Evolutionary conservation across 768 basidiomycete species (phyloP).

Genomic region (Collybia nuda): DNA sequence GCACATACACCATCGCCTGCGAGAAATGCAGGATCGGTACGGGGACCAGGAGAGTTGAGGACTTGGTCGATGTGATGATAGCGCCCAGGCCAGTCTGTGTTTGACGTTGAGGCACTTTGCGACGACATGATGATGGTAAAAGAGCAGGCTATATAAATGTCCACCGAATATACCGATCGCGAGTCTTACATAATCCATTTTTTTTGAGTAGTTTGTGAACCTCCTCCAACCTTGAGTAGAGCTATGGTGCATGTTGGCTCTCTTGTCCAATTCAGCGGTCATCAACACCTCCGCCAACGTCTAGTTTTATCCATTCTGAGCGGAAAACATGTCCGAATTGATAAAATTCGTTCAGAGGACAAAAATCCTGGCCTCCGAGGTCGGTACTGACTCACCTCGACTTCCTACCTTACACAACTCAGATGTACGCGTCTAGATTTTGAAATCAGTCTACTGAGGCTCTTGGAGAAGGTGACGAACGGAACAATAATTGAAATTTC

Average conservation of each 20-base stretch:
- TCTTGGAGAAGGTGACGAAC: slow-evolving; percentile 91
- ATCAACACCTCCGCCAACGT: slow-evolving; percentile 80
- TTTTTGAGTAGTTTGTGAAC: slow-evolving; percentile 3
- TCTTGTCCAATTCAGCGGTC: slow-evolving; percentile 70
- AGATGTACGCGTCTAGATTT: slow-evolving; percentile 55
- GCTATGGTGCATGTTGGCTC: slow-evolving; percentile 30
- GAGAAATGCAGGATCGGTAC: slow-evolving; percentile 80
- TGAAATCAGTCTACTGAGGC: slow-evolving; percentile 85
- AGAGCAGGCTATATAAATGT: too few relatives aligned
- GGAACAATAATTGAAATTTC: slow-evolving; percentile 95
- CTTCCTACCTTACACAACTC: not conserved
- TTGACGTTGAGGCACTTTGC: not conserved
- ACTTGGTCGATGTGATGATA: slow-evolving; percentile 88
- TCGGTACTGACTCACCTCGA: slow-evolving; percentile 24
- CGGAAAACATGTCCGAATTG: slow-evolving; percentile 80
- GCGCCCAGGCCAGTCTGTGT: slow-evolving; percentile 49
- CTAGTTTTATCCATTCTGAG: slow-evolving; percentile 89
- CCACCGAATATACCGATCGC: slow-evolving; percentile 11
- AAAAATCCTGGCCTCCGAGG: slow-evolving; percentile 95
- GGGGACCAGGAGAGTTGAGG: slow-evolving; percentile 82
- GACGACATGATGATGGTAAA: not conserved
- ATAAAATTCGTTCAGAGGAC: slow-evolving; percentile 87
- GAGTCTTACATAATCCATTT: slow-evolving; percentile 19
- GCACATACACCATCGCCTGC: slow-evolving; percentile 74
- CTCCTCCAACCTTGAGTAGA: slow-evolving; percentile 9